phyloP scores from a whole-genome alignment of 2,329 filamentous ascomycete genomes.

The Botryotinia globosa region DNA sequence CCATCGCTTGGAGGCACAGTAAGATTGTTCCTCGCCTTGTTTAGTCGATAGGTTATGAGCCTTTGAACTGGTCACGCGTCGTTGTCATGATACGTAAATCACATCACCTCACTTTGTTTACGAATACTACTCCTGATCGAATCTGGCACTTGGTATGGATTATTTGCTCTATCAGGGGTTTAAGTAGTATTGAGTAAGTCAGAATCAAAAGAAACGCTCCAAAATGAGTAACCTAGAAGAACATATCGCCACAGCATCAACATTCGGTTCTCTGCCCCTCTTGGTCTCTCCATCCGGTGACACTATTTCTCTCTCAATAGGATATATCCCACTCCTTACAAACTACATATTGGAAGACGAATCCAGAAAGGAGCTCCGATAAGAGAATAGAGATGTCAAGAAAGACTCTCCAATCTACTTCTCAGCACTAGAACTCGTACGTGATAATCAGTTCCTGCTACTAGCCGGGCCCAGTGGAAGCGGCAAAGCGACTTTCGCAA shows the following conservation, averaged over 20 bases:
- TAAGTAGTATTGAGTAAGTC: no score
- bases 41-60: not conserved
- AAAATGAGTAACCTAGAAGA: not conserved
- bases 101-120: not conserved
- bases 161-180: not conserved
- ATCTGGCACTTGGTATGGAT: not conserved
- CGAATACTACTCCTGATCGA: rapidly evolving
- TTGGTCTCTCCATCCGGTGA: not conserved
- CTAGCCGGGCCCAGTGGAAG: not conserved
- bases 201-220: not conserved
- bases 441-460: not conserved
- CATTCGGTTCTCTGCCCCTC: not conserved
- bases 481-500: not conserved
- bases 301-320: not conserved
- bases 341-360: not conserved
- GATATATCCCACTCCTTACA: not conserved
- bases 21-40: not conserved
- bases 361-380: not conserved
- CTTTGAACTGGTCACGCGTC: not conserved
- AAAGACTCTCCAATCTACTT: not conserved
- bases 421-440: not conserved
- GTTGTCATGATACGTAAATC: not conserved
- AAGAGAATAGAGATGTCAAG: not conserved
- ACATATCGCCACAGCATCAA: not conserved
- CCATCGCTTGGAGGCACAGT: not conserved